Conservation (phyloP, 192 early-diverging fungal species). For the Mortierella hygrophila region DNA sequence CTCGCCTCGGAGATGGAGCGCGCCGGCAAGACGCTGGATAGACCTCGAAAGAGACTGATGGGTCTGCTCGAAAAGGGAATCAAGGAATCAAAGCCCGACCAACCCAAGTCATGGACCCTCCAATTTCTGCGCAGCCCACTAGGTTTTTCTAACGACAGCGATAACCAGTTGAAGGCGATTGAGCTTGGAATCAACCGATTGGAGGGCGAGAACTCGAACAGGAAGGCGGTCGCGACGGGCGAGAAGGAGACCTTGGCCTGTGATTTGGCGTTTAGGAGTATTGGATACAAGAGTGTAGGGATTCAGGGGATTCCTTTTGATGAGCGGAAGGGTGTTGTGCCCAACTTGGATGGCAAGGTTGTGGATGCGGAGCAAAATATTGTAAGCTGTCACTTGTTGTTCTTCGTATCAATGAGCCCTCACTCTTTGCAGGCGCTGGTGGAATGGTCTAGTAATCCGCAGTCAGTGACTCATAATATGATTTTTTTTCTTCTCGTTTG, state of each 20-base stretch:
- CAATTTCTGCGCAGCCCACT: conserved; percentile 81
- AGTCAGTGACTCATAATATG: neutral
- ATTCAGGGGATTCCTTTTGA: conserved; percentile 87
- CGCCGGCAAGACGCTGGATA: conserved; percentile 55
- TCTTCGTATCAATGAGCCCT: too few relatives aligned
- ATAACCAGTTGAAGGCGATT: conserved; percentile 48
- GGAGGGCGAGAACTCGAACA: conserved; percentile 68
- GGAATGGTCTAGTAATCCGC: neutral
- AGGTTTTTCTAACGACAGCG: conserved; percentile 57
- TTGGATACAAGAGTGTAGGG: conserved; percentile 87
- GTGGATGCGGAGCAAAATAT: conserved; percentile 56
- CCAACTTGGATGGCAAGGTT: conserved; percentile 86
- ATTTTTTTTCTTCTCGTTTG: neutral
- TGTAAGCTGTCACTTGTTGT: conserved; percentile 7
- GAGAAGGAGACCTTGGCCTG: conserved; percentile 67
- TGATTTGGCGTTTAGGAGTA: conserved; percentile 83
- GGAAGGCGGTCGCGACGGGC: conserved; percentile 72
- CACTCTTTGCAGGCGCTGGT: neutral
- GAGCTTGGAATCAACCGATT: conserved; percentile 77
- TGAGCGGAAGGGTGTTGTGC: conserved; percentile 69
- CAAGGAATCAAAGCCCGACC: conserved; percentile 51
- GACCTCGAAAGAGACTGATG: conserved; percentile 89
- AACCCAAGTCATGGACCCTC: conserved; percentile 76
- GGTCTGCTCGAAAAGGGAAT: conserved; percentile 78
- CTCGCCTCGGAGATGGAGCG: conserved; percentile 67